Percentiles rank a stretch among this genome's conserved stretches.
These are phyloP conservation scores for Copromyces sp. DNA, from an alignment of 495 filamentous ascomycete species.

Conservation along the genomic window DNA sequence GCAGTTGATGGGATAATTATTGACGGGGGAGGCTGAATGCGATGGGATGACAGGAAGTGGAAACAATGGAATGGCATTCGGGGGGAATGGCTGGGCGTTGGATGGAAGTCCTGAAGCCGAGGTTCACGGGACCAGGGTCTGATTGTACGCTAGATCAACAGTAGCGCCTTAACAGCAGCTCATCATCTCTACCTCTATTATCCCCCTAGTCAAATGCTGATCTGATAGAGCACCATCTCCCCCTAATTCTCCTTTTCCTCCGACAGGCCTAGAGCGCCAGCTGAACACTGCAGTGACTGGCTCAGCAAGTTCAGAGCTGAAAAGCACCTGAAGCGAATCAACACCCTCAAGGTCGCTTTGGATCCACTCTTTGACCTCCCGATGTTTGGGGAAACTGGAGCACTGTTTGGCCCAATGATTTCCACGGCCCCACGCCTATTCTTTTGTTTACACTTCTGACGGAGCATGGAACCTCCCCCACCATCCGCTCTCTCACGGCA, in stretches of 20 bases:
- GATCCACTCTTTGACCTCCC: neutral
- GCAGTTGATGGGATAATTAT: neutral
- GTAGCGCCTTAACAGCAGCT: neutral
- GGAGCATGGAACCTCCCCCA: neutral
- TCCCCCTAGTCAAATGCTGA: neutral
- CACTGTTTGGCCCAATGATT: neutral
- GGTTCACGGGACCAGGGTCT: neutral
- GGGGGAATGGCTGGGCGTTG: neutral
- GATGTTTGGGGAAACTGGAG: neutral
- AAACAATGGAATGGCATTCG: neutral
- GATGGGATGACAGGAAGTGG: neutral
- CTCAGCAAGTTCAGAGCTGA: neutral
- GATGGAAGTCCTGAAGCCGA: neutral
- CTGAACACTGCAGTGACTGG: neutral
- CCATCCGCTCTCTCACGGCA: neutral
- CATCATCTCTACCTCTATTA: neutral
- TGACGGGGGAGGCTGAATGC: neutral
- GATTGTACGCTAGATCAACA: neutral
- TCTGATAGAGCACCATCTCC: neutral
- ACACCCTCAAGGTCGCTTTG: neutral
- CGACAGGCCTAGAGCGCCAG: neutral
- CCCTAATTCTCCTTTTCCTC: neutral
- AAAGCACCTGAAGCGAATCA: neutral
- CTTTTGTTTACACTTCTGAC: neutral
- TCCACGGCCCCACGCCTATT: neutral